phyloP scores from a whole-genome alignment of 2,329 filamentous ascomycete genomes.

The Pseudodiploospora longispora region DNA sequence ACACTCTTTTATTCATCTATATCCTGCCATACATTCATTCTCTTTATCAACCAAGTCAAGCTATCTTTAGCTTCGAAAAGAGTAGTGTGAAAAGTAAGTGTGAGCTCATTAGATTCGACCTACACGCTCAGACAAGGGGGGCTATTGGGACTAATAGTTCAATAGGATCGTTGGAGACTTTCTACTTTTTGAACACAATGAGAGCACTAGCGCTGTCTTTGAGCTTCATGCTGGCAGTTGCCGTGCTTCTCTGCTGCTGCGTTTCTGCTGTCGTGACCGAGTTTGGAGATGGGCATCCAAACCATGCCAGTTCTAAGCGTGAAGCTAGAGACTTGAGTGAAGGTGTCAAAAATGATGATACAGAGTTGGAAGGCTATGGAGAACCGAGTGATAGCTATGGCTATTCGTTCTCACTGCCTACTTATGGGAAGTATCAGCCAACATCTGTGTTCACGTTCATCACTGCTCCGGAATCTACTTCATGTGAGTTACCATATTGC shows the following conservation, averaged over 20 bases:
- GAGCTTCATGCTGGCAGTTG: slow-evolving; percentile 24
- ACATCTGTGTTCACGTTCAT: slow-evolving; percentile 4
- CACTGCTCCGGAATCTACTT: not conserved
- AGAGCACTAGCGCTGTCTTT: slow-evolving; percentile 22
- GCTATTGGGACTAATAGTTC: too few relatives aligned
- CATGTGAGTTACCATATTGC: too few relatives aligned
- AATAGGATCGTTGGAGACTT: not conserved
- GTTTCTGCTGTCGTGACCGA: too few relatives aligned
- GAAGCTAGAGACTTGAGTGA: not conserved
- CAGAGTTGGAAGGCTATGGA: slow-evolving; percentile 8
- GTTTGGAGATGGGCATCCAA: too few relatives aligned
- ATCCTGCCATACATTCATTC: not conserved
- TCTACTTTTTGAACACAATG: slow-evolving; percentile 24
- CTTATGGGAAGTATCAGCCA: slow-evolving; percentile 10
- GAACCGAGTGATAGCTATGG: slow-evolving; percentile 12
- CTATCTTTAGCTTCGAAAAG: too few relatives aligned
- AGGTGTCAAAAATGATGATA: slow-evolving; percentile 3
- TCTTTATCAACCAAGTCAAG: not conserved
- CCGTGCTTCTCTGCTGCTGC: slow-evolving; percentile 7
- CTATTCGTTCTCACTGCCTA: slow-evolving; percentile 8
- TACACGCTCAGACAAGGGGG: too few relatives aligned
- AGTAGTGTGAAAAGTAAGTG: too few relatives aligned
- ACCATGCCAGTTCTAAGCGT: too few relatives aligned
- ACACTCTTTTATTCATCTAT: not conserved
- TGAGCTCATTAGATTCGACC: too few relatives aligned